These are phyloP conservation scores for Leucoagaricus sp. DNA, from an alignment of 1,284 basidiomycete species.

Conservation along the genomic window DNA sequence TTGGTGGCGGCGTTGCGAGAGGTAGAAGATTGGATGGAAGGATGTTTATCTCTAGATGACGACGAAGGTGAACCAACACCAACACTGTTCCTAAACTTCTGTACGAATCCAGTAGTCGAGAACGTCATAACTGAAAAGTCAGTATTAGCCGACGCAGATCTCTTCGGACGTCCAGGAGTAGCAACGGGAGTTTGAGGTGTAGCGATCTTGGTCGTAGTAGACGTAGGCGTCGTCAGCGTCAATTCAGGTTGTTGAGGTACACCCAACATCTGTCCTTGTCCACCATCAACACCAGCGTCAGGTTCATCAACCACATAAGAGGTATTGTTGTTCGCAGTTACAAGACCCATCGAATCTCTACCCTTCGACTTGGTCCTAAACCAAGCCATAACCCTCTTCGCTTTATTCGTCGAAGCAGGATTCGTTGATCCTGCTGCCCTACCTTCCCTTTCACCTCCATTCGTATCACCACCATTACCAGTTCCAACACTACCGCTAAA, in stretches of 20 bases:
- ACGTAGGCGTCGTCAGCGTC: slow-evolving; percentile 9
- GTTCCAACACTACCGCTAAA: neutral
- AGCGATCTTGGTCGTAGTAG: slow-evolving; percentile 19
- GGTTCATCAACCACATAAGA: too few relatives aligned
- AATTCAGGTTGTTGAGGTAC: neutral
- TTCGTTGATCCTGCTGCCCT: slow-evolving; percentile 34
- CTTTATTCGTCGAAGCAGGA: slow-evolving; percentile 72
- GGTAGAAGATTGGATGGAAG: too few relatives aligned
- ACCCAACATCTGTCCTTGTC: slow-evolving; percentile 11
- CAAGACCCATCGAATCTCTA: slow-evolving; percentile 39
- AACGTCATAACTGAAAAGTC: slow-evolving; percentile 33
- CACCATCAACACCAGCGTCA: too few relatives aligned
- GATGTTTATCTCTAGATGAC: too few relatives aligned
- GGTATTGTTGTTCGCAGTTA: slow-evolving; percentile 16
- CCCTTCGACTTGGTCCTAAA: slow-evolving; percentile 73
- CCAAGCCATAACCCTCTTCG: slow-evolving; percentile 80
- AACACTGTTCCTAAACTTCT: slow-evolving; percentile 49
- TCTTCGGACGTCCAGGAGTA: slow-evolving; percentile 35
- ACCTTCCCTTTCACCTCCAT: too few relatives aligned
- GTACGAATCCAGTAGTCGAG: slow-evolving; percentile 44
- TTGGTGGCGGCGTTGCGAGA: too few relatives aligned
- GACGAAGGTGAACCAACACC: slow-evolving; percentile 36
- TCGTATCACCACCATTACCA: too few relatives aligned
- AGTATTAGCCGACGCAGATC: slow-evolving; percentile 44
- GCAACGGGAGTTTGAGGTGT: neutral